Conservation (phyloP, 2,329 filamentous ascomycete species). For the Plectosphaerella cucumerina region DNA sequence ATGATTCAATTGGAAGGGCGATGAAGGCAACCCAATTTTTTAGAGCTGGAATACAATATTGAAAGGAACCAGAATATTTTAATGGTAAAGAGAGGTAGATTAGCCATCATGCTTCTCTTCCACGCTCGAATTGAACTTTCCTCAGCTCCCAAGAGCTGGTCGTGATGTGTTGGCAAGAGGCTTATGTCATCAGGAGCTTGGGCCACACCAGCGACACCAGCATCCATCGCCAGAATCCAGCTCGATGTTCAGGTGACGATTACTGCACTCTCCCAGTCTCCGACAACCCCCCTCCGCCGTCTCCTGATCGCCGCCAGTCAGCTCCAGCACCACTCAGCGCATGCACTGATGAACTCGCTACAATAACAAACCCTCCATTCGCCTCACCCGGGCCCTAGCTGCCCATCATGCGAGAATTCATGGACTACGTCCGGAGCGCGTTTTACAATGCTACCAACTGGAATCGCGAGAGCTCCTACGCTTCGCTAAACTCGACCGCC, state of each 20-base stretch:
- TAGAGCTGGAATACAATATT: too few species aligned
- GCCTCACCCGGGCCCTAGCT: background rate
- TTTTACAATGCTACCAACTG: constrained; percentile 85
- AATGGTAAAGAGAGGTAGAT: too few species aligned
- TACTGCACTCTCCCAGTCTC: too few species aligned
- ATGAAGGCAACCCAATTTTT: too few species aligned
- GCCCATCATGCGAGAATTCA: constrained; percentile 80
- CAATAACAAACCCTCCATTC: background rate
- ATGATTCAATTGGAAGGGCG: too few species aligned
- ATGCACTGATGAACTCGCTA: background rate
- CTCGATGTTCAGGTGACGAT: background rate
- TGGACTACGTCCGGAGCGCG: constrained; percentile 92
- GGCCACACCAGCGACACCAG: background rate
- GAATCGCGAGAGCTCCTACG: constrained; percentile 90
- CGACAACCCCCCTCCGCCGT: background rate
- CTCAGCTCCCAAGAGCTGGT: too few species aligned
- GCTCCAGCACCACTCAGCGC: background rate
- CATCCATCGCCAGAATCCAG: background rate
- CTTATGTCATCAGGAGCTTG: background rate
- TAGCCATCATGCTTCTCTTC: too few species aligned
- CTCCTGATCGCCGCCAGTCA: background rate
- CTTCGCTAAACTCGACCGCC: constrained; percentile 76
- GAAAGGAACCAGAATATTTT: too few species aligned
- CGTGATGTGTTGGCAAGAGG: background rate
- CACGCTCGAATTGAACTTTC: too few species aligned